Evolutionary conservation across 2,329 filamentous ascomycete genomes (phyloP).

Genomic region (Talaromyces sp.): DNA sequence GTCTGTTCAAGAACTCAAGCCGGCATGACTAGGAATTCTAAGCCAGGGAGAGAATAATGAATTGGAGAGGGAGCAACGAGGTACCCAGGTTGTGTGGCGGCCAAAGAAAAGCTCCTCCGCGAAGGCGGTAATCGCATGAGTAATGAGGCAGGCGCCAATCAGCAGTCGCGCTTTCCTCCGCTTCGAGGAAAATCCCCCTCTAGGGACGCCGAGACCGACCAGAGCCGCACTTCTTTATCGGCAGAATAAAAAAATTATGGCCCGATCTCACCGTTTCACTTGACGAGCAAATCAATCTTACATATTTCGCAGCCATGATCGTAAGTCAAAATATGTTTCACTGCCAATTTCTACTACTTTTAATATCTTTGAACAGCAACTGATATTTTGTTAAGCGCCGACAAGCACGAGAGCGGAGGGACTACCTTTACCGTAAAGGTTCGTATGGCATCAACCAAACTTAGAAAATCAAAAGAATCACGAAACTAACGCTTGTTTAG

Average conservation of each 20-base stretch:
- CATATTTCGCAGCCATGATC: slow-evolving; percentile 15
- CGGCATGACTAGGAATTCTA: neutral
- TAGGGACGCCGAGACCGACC: neutral
- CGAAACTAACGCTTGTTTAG: slow-evolving; percentile 34
- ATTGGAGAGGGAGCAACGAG: slow-evolving; percentile 3
- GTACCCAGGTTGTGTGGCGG: slow-evolving; percentile 15
- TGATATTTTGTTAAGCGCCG: slow-evolving; percentile 48
- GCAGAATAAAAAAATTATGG: slow-evolving; percentile 36
- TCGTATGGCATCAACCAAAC: slow-evolving; percentile 3
- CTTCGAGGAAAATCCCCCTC: slow-evolving; percentile 27
- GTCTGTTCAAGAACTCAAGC: neutral
- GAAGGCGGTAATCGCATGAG: slow-evolving; percentile 18
- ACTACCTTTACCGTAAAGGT: slow-evolving; percentile 80
- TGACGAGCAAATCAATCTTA: neutral
- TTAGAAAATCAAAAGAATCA: neutral
- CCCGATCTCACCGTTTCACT: neutral
- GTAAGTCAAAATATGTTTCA: slow-evolving; percentile 5
- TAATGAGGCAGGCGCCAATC: slow-evolving; percentile 26
- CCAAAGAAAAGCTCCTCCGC: slow-evolving; percentile 18
- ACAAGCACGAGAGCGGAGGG: slow-evolving; percentile 73
- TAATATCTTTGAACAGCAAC: neutral
- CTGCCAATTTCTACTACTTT: neutral
- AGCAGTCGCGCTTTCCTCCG: slow-evolving; percentile 27
- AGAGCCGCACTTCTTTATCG: slow-evolving; percentile 23
- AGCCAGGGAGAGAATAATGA: neutral